phyloP scores from a whole-genome alignment of 192 early-diverging fungal species.

The Chytriomyces sp. region DNA sequence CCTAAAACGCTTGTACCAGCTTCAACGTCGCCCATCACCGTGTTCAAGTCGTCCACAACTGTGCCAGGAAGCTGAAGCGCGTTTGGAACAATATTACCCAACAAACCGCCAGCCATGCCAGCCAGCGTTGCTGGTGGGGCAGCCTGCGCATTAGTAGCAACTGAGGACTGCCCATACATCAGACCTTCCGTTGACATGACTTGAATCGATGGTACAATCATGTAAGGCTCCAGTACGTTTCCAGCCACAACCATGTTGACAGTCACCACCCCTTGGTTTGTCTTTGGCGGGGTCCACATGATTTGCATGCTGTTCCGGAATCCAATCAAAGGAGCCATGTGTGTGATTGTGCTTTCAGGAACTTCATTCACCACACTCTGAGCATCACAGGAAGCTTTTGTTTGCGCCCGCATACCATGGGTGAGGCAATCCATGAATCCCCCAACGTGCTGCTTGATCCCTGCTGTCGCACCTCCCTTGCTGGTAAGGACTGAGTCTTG shows the following conservation, averaged over 20 bases:
- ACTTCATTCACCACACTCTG: conserved; percentile 35
- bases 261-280: conserved; percentile 16
- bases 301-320: conserved; percentile 5
- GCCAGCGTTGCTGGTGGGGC: not conserved
- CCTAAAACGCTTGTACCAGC: not conserved
- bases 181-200: not conserved
- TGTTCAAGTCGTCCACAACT: conserved; percentile 1
- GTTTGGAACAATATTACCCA: not conserved
- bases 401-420: conserved; percentile 46
- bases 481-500: conserved; percentile 23
- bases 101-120: not conserved
- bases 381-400: conserved; percentile 32
- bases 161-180: not conserved
- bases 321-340: conserved; percentile 14
- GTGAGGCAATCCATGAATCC: conserved; percentile 14
- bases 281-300: conserved; percentile 31
- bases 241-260: conserved; percentile 34
- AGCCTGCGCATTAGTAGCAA: not conserved
- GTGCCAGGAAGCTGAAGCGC: not conserved
- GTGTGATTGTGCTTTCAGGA: conserved; percentile 41
- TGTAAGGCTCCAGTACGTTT: conserved; percentile 1
- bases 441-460: conserved; percentile 3
- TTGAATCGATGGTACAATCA: conserved; percentile 11
- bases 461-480: not conserved
- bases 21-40: not conserved